Evolutionary conservation across 768 basidiomycete genomes (phyloP), one percentile per base, ranked within the genome.

Genomic region (Porpolomopsis calyptriformis): DNA sequence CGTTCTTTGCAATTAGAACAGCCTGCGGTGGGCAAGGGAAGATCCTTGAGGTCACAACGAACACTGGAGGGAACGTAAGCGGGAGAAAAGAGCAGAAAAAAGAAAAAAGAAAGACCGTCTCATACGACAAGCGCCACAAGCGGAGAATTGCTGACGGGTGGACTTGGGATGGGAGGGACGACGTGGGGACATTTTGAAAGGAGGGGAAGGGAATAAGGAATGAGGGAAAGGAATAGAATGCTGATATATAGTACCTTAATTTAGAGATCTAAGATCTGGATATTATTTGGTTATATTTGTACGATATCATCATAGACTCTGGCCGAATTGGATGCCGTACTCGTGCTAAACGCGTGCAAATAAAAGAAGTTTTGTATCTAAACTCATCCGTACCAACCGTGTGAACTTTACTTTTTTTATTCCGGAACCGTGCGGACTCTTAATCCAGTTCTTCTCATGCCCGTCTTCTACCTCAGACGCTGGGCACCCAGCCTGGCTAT

Each of bases 1-100:
- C 92, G 82, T 61, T 93, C 88, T 55, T 71, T 79, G 64, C 92
- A 96, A 60, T 94, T 94, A 6, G 88, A 85, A 62, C 92, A 96
- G 7, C 78, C 72, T 1, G 74, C 68, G 53, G 63, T 63, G 37
- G 64, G 60, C 38, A 77, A 64, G 43, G 77, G 73, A 35, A 82
- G 69, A 63, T 93, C 88, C 61, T 94, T 93, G 46, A 94, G 76
- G 69, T 94, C 91, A 59, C 91, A 96, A 45, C 88, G 86, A 18
- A 96, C 92, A 60, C 88, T 91, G 39, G 14, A 43, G n/a, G 34
- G 40, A 48, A 48, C 47, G 29, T 49, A 43, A 49, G 24, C 35
- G 38, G 19, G 19, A 20, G 45, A 45, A 31, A 44, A 46, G 39
- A 12, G 9, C 5, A 11, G 33, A 36, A 12, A 11, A 20, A 57